Evolutionary conservation across 1,139 yeast genomes (phyloP).

Genomic region (Debaryomycetaceae sp.): DNA sequence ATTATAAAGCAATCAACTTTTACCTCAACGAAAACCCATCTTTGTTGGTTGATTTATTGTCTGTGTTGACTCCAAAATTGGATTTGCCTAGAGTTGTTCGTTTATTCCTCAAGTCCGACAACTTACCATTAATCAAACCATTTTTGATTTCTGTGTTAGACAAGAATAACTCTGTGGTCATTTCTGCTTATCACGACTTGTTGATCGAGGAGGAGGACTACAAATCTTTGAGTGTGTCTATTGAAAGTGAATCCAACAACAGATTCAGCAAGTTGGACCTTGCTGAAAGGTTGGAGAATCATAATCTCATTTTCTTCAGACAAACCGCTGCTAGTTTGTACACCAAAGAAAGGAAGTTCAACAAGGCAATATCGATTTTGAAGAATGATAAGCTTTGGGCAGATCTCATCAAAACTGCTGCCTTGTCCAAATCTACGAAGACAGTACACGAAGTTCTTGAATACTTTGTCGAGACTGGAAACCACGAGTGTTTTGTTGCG

Average conservation of each 20-base stretch:
- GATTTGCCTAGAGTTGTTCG: conserved; percentile 95
- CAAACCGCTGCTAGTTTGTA: conserved; percentile 93
- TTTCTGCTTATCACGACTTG: conserved; percentile 91
- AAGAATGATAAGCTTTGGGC: conserved; percentile 94
- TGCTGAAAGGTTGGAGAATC: conserved; percentile 91
- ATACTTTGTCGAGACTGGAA: conserved; percentile 95
- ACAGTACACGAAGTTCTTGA: conserved; percentile 85
- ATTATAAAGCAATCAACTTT: conserved; percentile 94
- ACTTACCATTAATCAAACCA: conserved; percentile 92
- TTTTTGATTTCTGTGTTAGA: conserved; percentile 88
- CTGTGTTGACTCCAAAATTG: conserved; percentile 84
- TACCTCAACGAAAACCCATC: conserved; percentile 92
- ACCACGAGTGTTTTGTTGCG: conserved; percentile 93
- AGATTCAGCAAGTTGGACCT: conserved; percentile 89
- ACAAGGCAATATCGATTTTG: conserved; percentile 80
- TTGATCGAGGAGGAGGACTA: conserved; percentile 96
- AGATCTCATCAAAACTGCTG: conserved; percentile 89
- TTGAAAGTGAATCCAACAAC: conserved; percentile 75
- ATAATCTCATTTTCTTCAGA: conserved; percentile 85
- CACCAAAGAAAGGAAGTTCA: conserved; percentile 92
- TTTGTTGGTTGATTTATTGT: conserved; percentile 77
- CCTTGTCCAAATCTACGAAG: conserved; percentile 73
- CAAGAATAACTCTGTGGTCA: conserved; percentile 87
- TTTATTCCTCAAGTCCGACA: conserved; percentile 92
- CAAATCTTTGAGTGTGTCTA: conserved; percentile 81